Evolutionary conservation across 1,284 basidiomycete species (phyloP), one percentile per base, ranked within the genome.

Genomic region (Tylopilus sp.): DNA sequence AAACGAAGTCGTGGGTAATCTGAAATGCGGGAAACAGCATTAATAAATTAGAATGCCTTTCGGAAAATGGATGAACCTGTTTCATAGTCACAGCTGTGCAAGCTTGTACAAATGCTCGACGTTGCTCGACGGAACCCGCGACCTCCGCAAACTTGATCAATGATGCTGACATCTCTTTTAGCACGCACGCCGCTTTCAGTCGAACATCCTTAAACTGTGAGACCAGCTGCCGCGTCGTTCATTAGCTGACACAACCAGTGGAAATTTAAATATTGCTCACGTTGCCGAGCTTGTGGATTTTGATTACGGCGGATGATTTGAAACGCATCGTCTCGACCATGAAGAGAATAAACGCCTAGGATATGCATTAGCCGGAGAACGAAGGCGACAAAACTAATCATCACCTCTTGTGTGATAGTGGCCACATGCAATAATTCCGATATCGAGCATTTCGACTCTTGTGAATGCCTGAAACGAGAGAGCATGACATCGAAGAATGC

Each of bases 341-440:
- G 51, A 90, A 76, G 10, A 90, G 66, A 44, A 88, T 71, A 57
- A 85, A 78, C 6, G 84, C 86, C 85, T 88, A 46, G 21, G 12
- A 43, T 46, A 46, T 7, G 37, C 31, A 31, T 62, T 9, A 57
- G 42, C 15, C 34, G 4, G 15, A 50, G n/a, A 39, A 59, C 37
- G 18, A 20, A 28, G 31, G 29, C 7, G 30, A 6, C 4, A n/a
- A 9, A 44, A 38, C 43, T 33, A 33, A 39, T 29, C 34, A 47
- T 42, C 50, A 81, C 88, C 73, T 92, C 90, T 65, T 91, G 88
- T 0, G 79, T 77, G 41, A 91, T 66, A 12, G 80, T 78, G 3
- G 82, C 84, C 14, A 86, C 69, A 57, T 91, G 88, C 17, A 91
- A 71, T 14, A 80, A 60, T 57, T 85, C 78, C 52, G 74, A 71